Percentiles rank a stretch among this genome's conserved stretches.
These are phyloP conservation scores for Solanum chaucha DNA, from an alignment of 257 asterid genomes.

Conservation along the genomic window DNA sequence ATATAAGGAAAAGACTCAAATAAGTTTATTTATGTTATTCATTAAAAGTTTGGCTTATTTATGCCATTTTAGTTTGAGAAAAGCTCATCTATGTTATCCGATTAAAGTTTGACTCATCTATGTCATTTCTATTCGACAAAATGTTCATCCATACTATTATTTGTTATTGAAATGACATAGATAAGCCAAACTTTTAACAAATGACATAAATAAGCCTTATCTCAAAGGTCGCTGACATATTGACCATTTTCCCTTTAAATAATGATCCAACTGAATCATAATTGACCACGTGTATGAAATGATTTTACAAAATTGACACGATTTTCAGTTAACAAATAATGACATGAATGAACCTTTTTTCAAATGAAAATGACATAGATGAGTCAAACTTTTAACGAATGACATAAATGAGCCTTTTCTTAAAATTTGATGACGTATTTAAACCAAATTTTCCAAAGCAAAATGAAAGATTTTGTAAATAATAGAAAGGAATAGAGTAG, in stretches of 20 bases:
- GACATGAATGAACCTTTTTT: background rate
- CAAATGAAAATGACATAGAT: too few relatives aligned
- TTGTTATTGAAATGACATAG: background rate
- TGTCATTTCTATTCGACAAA: too few relatives aligned
- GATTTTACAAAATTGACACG: too few relatives aligned
- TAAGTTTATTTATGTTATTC: too few relatives aligned
- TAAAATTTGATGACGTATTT: too few relatives aligned
- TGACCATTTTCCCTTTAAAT: background rate
- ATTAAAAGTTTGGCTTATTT: too few relatives aligned
- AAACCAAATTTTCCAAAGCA: background rate
- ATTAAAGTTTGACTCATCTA: background rate
- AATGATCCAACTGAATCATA: too few relatives aligned
- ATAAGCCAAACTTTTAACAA: too few relatives aligned
- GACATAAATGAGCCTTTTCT: background rate
- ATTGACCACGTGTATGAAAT: background rate
- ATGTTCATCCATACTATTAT: too few relatives aligned
- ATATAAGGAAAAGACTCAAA: background rate
- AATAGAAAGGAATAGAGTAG: background rate
- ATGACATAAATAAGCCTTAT: background rate
- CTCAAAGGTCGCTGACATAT: background rate
- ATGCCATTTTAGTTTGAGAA: background rate
- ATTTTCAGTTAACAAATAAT: background rate
- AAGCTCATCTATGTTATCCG: background rate
- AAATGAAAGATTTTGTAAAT: background rate
- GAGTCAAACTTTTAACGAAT: too few relatives aligned